Evolutionary conservation across 176 grass and related monocot genomes (phyloP).

Genomic region (Rhipidocladum racemiflorum): DNA sequence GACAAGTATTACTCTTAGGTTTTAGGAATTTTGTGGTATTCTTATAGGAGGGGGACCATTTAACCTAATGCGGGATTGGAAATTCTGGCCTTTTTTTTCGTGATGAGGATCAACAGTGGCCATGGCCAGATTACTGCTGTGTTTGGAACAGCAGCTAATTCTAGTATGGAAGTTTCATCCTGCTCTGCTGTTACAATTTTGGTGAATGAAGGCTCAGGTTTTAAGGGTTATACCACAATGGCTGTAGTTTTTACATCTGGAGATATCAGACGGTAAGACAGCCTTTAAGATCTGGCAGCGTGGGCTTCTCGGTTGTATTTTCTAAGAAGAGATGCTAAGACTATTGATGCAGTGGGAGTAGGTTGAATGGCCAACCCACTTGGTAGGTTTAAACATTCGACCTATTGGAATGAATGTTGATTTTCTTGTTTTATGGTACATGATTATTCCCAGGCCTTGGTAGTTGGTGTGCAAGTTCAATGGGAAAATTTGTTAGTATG

Average conservation of each 20-base stretch:
- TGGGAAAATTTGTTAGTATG: background rate
- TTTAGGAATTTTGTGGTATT: constrained; percentile 8
- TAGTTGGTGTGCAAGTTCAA: constrained; percentile 2
- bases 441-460: background rate
- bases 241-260: constrained; percentile 13
- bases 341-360: background rate
- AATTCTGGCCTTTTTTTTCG: background rate
- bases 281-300: background rate
- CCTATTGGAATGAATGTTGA: background rate
- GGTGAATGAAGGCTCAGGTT: constrained; percentile 2
- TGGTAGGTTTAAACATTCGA: background rate
- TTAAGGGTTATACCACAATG: background rate
- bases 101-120: background rate
- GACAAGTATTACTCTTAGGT: background rate
- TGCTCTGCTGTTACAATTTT: background rate
- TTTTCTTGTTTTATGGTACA: background rate
- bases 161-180: background rate
- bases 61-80: background rate
- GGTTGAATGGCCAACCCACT: background rate
- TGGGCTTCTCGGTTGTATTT: background rate
- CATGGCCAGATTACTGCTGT: background rate
- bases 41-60: background rate
- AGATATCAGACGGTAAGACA: background rate
- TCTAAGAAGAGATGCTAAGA: background rate
- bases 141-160: background rate